Evolutionary conservation across 345 rosid genomes (phyloP), one percentile per base, ranked within the genome.

Genomic region (Corchorus capsularis): DNA sequence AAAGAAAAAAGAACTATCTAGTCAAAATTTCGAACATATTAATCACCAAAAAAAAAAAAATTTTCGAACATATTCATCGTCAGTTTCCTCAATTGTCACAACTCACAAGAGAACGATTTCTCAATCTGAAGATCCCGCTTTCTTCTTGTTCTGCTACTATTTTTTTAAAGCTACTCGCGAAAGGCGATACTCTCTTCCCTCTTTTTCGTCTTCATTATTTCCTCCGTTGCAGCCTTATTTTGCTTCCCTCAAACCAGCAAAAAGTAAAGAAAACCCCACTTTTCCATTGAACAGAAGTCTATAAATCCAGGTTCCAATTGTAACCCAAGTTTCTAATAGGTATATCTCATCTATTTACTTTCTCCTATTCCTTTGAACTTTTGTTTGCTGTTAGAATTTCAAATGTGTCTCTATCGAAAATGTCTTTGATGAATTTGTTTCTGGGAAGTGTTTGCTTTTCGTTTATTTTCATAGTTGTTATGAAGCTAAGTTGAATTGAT

Each of bases 301-400:
- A 37, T 17, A 50, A 35, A 20, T 37, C 49, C 74, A 11, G 11
- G n/a, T 53, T 70, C 74, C 62, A 54, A 53, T 60, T 70, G 61
- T 17, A 12, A 53, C 47, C 62, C 47, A 53, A 35, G 61, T 17
- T 53, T 54, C 47, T 35, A 10, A 35, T 54, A 3, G 62, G 62
- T 70, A 37, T 11, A 54, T 1, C 35, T 70, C n/a, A 8, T 69
- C 61, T 9, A 17, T 69, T 35, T 46, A 5, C 17, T 52, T 69
- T 22, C 17, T 52, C 5, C 0, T 69, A 10, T 69, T 52, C 46
- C 61, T n/a, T 54, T 35, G 4, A 35, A 35, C 9, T 37, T 35
- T 68, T 46, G 13, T 68, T 27, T 47, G 12, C 39, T 20, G 3
- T 49, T 68, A 13, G 13, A 68, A 52, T 70, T 53, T 11, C 16